Evolutionary conservation across 345 rosid genomes (phyloP), one percentile per base, ranked within the genome.

Genomic region (Heritiera littoralis): DNA sequence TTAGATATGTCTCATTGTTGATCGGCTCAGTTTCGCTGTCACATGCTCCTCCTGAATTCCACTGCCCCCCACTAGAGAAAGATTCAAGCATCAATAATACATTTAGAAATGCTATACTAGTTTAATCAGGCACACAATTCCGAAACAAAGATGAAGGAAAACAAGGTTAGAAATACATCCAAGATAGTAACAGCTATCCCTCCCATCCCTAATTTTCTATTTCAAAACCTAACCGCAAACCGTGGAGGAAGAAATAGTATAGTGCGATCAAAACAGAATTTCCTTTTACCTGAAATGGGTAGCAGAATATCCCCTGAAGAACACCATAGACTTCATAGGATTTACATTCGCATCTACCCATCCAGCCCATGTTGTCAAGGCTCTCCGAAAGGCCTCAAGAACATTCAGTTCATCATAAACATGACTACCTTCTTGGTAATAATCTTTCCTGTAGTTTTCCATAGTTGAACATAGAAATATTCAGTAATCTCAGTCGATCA

Each of bases 11-110:
- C 73, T 77, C 87, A 74, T 94, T 94, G 88, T 84, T 89, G 87
- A 94, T 96, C 10, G 98, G 99, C 79, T 92, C 93, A 7, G 87
- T 88, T 85, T 96, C 98, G 6, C 86, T 87, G 67, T 96, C 89
- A 45, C 99, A 96, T 3, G 91, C 94, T 14, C 99, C 99, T 2
- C 99, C 98, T 0, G 99, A 95, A 79, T 96, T 96, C 99, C 99
- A 96, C 72, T 96, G 99, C 61, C 99, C 99, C 0, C 99, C 99
- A 2, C 99, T 96, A 85, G 79, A 87, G 13, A 79, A 30, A 52
- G 5, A 20, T 15, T 11, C 76, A 72, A 78, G 49, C 63, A 41
- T 6, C 49, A 20, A 43, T 45, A 48, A 38, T 43, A 49, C 12
- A 7, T 63, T 46, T 70, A 70, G 18, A 68, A 10, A 68, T 43